Evolutionary conservation across 2,329 filamentous ascomycete species (phyloP).

Genomic region (Dactylellina sp.): DNA sequence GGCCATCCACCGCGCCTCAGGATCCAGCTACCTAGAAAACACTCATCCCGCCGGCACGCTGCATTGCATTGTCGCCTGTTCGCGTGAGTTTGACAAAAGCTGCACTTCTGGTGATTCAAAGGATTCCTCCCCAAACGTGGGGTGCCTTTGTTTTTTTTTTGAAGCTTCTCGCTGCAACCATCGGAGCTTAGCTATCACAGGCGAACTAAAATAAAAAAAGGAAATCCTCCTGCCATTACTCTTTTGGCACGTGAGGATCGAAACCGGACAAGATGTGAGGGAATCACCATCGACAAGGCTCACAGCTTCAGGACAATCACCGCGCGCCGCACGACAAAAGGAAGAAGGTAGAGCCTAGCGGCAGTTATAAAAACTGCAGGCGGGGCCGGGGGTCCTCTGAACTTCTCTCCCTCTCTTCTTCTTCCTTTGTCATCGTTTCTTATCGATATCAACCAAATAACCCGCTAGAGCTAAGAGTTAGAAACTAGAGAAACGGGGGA

Average conservation of each 20-base stretch:
- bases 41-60: no score
- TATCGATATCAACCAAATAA: conserved; percentile 4
- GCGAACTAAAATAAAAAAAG: neutral
- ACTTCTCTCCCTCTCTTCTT: neutral
- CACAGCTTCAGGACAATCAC: neutral
- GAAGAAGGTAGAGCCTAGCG: no score
- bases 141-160: no score
- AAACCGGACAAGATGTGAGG: neutral
- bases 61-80: neutral
- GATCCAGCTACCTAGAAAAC: conserved; percentile 23
- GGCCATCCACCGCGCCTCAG: neutral
- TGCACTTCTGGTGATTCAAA: conserved; percentile 11
- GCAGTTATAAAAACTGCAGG: neutral
- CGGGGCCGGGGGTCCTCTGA: no score
- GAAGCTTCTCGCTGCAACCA: neutral
- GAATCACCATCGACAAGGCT: conserved; percentile 13
- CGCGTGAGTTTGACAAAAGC: neutral
- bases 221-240: conserved; percentile 10
- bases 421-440: neutral
- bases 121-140: neutral
- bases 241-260: conserved; percentile 8
- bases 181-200: conserved; percentile 1
- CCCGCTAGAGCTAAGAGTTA: no score
- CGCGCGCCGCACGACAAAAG: no score
- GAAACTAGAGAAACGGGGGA: no score